Percentiles rank a stretch among this genome's conserved stretches.
Evolutionary conservation across 495 filamentous ascomycete genomes (phyloP).

Genomic region (Penicillium goetzii): DNA sequence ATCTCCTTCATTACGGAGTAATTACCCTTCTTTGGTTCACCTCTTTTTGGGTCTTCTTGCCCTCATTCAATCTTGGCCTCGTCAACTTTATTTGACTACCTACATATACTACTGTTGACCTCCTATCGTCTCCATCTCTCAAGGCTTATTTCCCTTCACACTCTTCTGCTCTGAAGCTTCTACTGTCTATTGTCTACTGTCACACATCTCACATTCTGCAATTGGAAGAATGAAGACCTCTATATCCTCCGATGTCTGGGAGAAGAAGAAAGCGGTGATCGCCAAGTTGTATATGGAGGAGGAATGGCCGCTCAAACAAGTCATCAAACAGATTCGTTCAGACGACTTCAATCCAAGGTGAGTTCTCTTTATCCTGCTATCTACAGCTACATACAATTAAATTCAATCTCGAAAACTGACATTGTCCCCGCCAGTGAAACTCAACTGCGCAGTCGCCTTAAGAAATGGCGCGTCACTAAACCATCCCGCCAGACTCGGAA

Average conservation of each 20-base stretch:
- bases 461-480: constrained; percentile 56
- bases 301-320: constrained; percentile 55
- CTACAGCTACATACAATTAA: background rate
- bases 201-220: background rate
- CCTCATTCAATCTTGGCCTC: background rate
- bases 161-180: background rate
- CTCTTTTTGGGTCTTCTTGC: background rate
- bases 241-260: constrained; percentile 54
- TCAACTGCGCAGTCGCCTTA: constrained; percentile 50
- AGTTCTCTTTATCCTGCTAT: constrained; percentile 4
- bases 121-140: background rate
- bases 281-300: constrained; percentile 53
- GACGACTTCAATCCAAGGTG: constrained; percentile 55
- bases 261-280: constrained; percentile 54
- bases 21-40: background rate
- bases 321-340: constrained; percentile 53
- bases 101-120: background rate
- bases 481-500: constrained; percentile 52
- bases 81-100: background rate
- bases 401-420: background rate
- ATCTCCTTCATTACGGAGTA: background rate
- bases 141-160: background rate
- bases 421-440: constrained; percentile 40
- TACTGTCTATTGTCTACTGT: background rate
- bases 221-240: constrained; percentile 46